These are phyloP conservation scores for Aspergillus sp. DNA, from an alignment of 2,329 filamentous ascomycete genomes.

Conservation along the genomic window DNA sequence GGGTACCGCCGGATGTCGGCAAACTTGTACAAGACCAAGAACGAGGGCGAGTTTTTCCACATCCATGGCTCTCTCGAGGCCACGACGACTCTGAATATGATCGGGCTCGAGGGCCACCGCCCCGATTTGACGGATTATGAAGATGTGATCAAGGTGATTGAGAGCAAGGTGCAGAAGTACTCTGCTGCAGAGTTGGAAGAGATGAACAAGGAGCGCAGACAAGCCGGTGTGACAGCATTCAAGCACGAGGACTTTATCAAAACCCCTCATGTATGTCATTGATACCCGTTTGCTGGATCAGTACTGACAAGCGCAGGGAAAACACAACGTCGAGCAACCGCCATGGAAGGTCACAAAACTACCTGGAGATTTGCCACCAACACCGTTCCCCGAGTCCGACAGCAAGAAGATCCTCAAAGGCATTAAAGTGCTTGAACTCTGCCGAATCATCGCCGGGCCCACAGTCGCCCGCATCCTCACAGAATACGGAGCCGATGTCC, in stretches of 20 bases:
- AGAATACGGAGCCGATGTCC: conserved; percentile 72
- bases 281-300: background rate
- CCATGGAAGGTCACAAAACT: conserved; percentile 41
- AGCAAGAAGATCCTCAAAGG: conserved; percentile 52
- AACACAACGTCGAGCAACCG: conserved; percentile 41
- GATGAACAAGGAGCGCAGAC: conserved; percentile 59
- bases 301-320: conserved; percentile 27
- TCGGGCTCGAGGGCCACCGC: conserved; percentile 66
- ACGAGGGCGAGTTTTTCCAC: conserved; percentile 71
- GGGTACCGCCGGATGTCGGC: conserved; percentile 73
- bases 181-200: conserved; percentile 61
- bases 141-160: conserved; percentile 63
- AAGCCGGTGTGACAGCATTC: conserved; percentile 65
- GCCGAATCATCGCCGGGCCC: conserved; percentile 74
- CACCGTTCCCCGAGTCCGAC: conserved; percentile 34
- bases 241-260: conserved; percentile 64
- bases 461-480: conserved; percentile 70
- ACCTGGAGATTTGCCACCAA: conserved; percentile 33
- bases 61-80: conserved; percentile 77
- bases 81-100: conserved; percentile 70
- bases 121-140: conserved; percentile 66
- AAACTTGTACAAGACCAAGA: conserved; percentile 71
- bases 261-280: conserved; percentile 55
- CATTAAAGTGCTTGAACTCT: conserved; percentile 73
- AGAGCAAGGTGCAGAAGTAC: conserved; percentile 61